A percentile compares a stretch with the other conserved stretches of the same genome.
These are phyloP conservation scores for Phaeodactylum tricornutum DNA, from an alignment of 108 stramenopile species.

Conservation along the genomic window DNA sequence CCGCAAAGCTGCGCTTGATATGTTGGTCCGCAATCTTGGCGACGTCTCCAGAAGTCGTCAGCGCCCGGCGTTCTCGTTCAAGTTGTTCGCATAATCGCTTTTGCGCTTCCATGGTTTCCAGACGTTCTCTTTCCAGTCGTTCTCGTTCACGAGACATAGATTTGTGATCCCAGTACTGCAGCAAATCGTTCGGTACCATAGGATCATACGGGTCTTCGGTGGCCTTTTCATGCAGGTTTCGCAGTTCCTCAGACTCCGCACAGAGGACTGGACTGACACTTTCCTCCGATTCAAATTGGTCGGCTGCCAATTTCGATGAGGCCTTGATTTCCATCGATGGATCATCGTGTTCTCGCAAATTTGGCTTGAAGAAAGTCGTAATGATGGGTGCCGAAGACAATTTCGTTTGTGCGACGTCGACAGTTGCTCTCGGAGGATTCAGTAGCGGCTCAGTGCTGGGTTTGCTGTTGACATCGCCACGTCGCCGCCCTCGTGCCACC, in stretches of 20 bases:
- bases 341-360: neutral
- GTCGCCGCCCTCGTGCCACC: neutral
- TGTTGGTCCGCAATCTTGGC: neutral
- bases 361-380: neutral
- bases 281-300: neutral
- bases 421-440: neutral
- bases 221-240: slow-evolving; percentile 16
- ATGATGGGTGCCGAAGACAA: neutral
- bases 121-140: slow-evolving; percentile 30
- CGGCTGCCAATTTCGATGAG: neutral
- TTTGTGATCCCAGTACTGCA: slow-evolving; percentile 63
- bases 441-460: too few relatives aligned
- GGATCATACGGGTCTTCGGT: slow-evolving; percentile 66
- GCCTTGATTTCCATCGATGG: neutral
- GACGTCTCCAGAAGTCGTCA: slow-evolving; percentile 23
- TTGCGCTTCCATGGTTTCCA: slow-evolving; percentile 47
- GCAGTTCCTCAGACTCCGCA: slow-evolving; percentile 4
- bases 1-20: slow-evolving; percentile 10
- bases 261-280: too few relatives aligned
- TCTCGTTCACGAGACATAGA: slow-evolving; percentile 25
- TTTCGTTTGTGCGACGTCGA: neutral
- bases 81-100: slow-evolving; percentile 34
- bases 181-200: slow-evolving; percentile 68
- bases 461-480: neutral
- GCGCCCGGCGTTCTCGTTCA: slow-evolving; percentile 44